Base-by-base conservation (phyloP, 2,329 filamentous ascomycete genomes). In the Alternaria alternata region DNA sequence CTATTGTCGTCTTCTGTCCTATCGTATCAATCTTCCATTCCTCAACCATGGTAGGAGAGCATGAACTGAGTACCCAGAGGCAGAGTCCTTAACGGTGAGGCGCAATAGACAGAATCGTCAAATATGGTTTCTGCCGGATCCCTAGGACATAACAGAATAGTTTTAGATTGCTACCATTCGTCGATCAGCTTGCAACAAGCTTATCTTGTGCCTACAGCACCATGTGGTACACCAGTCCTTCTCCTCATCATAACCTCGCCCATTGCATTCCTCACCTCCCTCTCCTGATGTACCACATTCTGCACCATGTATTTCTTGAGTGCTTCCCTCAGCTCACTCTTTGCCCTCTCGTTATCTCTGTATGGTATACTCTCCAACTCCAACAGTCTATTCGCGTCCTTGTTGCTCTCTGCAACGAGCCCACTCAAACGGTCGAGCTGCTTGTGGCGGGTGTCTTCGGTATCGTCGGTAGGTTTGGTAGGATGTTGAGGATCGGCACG, bases 241-340 rank as follows among this genome's bases (percentile, higher is more conserved):
- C 88, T 81, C 73, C 84, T 88, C 75, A 87, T 85, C 58, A 94
- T 80, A 28, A 89, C 88, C 59, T 84, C 86, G 24, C 88, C 88
- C 68, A 97, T 84, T 0, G 93, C 93, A 77, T 92, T 89, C 68
- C 89, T 86, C 8, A 98, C 94, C 80, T 94, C 92, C 1, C 89
- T 89, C 86, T 88, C 66, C 88, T 86, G 61, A 96, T 91, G 14
- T 89, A 78, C 71, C 7, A 77, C 94, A 74, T 96, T 96, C 77
- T 96, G 89, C 51, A 97, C 88, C 68, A 98, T 82, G 86, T 93
- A 96, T 71, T 95, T 92, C 79, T 89, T 91, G 80, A 97, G 86
- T 70, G 90, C 91, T 41, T 85, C 85, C 63, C 88, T 86, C 71
- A 96, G 80, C 60, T 87, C 88, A 38, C 65, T 66, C 44, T 82